Evolutionary conservation across 1,284 basidiomycete species (phyloP), one percentile per base, ranked within the genome.

Genomic region (Ustilago xerochloae): DNA sequence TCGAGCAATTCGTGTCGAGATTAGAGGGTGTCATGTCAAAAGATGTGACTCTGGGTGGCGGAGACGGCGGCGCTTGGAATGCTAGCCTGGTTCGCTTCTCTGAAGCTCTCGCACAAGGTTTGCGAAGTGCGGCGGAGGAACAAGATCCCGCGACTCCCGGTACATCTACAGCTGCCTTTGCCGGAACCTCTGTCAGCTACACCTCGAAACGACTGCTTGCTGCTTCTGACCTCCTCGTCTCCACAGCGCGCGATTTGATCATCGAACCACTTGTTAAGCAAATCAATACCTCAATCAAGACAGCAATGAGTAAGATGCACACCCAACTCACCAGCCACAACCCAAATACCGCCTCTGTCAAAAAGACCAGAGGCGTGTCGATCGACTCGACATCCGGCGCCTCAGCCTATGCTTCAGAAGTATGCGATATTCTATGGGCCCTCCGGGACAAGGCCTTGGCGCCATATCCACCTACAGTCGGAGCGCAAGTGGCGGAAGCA

Each of bases 331-430:
- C 41, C 18, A 24, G 29, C 2, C 38, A 48, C 46, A 18, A 26
- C 33, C 18, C 35, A 6, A 32, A 39, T 32, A 3, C 26, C 15
- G 15, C 3, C 16, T 10, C 39, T 4, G 15, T 20, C 7, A 1
- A 32, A 38, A 38, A 48, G 12, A 33, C 36, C 4, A 5, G 41
- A 4, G 56, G 63, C 26, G 51, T 57, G 12, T 43, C 38, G 2
- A 48, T 63, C 46, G 66, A 63, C 43, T 43, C 66, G 7, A 58
- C 60, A 18, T 48, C 55, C 16, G 66, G 60, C 6, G 60, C 66
- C 3, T 69, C 66, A 5, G 33, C 50, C 9, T 69, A 69, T 49
- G 50, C 55, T 2, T 38, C 39, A 1, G 55, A 57, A 8, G 51
- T 63, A 18, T 62, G 59, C 55, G 50, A 67, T 5, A 3, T 20